Evolutionary conservation across 306 rosid species (phyloP).

Genomic region (Pterocarpus macrocarpus): DNA sequence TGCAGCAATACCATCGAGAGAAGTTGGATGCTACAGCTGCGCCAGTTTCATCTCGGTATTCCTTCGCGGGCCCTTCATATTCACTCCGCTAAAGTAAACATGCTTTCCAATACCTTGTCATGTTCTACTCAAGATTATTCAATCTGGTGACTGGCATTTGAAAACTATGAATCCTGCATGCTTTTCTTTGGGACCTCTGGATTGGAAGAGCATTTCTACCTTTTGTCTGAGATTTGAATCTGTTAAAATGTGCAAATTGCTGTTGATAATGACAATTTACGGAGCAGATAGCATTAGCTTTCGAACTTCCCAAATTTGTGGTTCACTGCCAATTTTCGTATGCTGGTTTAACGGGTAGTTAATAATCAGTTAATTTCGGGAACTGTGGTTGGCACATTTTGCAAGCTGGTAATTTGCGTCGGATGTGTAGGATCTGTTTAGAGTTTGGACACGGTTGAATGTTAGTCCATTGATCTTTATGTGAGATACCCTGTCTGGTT

Average conservation of each 20-base stretch:
- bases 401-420: not conserved
- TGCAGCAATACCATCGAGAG: slow-evolving; percentile 44
- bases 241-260: not conserved
- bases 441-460: not conserved
- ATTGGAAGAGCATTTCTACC: not conserved
- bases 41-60: slow-evolving; percentile 73
- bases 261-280: not conserved
- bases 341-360: not conserved
- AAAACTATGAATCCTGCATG: not conserved
- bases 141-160: not conserved
- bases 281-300: slow-evolving; percentile 1
- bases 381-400: not conserved
- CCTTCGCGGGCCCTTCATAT: slow-evolving; percentile 60
- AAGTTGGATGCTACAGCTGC: slow-evolving; percentile 45
- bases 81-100: slow-evolving; percentile 46
- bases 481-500: too few species aligned
- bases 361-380: not conserved
- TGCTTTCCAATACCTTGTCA: not conserved
- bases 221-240: not conserved
- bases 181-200: slow-evolving; percentile 1
- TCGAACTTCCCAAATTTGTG: not conserved
- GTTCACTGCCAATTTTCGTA: not conserved
- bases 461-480: not conserved
- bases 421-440: too few species aligned
- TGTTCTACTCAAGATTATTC: not conserved